Conservation (phyloP, 2,329 filamentous ascomycete species). For the Colletotrichum tanaceti region DNA sequence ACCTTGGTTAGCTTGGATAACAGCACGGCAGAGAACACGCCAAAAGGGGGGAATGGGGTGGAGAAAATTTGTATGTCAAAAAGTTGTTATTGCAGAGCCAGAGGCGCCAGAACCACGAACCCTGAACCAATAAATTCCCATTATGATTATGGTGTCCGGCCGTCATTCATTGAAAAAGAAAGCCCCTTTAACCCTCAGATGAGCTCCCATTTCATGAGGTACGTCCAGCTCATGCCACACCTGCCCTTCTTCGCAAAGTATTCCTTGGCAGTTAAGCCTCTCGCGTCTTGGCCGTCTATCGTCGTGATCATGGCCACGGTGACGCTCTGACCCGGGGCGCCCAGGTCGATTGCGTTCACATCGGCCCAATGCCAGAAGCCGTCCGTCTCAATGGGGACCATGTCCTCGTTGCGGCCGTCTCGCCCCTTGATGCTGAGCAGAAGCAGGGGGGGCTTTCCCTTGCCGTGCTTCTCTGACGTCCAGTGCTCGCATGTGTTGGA, state of each 20-base stretch:
- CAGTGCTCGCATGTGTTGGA: constrained; percentile 84
- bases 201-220: constrained; percentile 62
- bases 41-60: no score
- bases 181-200: constrained; percentile 46
- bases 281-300: constrained; percentile 59
- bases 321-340: constrained; percentile 75
- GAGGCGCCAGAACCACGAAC: neutral
- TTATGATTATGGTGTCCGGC: constrained; percentile 34
- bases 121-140: constrained; percentile 2
- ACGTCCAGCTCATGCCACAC: constrained; percentile 58
- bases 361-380: constrained; percentile 87
- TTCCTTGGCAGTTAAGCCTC: constrained; percentile 62
- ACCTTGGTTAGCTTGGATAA: neutral
- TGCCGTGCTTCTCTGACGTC: constrained; percentile 75
- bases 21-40: neutral
- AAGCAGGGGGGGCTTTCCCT: constrained; percentile 75
- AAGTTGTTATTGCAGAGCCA: neutral
- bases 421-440: constrained; percentile 74
- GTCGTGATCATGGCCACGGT: constrained; percentile 70
- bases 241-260: constrained; percentile 57
- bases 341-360: constrained; percentile 73
- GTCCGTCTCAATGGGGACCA: constrained; percentile 79
- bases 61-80: neutral
- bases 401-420: constrained; percentile 75
- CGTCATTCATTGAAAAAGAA: constrained; percentile 20